These are phyloP conservation scores for Graphilbum sp. DNA, from an alignment of 2,329 filamentous ascomycete species.

Conservation along the genomic window DNA sequence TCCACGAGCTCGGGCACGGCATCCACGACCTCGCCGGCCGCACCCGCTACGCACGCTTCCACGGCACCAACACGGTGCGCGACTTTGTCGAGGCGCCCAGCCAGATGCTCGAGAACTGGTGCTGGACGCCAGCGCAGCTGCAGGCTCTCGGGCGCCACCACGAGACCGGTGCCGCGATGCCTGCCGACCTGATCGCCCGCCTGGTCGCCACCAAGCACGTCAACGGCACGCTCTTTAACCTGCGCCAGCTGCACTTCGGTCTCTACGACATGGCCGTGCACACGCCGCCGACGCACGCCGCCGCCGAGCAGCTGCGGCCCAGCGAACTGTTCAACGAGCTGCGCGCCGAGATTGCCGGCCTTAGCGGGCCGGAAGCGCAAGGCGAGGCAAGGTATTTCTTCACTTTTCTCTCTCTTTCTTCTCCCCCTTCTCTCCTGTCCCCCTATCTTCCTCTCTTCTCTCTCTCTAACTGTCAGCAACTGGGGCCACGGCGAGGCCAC, in stretches of 20 bases:
- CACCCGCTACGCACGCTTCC: slow-evolving; percentile 47
- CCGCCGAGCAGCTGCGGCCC: slow-evolving; percentile 48
- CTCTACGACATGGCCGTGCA: slow-evolving; percentile 77
- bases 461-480: slow-evolving; percentile 20
- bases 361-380: slow-evolving; percentile 56
- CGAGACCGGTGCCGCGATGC: slow-evolving; percentile 51
- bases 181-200: slow-evolving; percentile 57
- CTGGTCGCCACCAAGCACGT: slow-evolving; percentile 65
- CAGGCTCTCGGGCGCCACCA: slow-evolving; percentile 58
- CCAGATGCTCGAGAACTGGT: slow-evolving; percentile 65
- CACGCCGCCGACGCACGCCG: slow-evolving; percentile 50
- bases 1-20: slow-evolving; percentile 60
- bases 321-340: slow-evolving; percentile 56
- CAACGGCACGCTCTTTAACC: slow-evolving; percentile 64
- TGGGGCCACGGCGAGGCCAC: slow-evolving; percentile 69
- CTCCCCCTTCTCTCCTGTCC: not conserved
- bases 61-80: slow-evolving; percentile 47
- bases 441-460: not conserved
- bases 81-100: slow-evolving; percentile 59
- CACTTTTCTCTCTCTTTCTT: no score
- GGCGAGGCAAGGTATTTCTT: slow-evolving; percentile 39
- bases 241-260: slow-evolving; percentile 65
- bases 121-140: slow-evolving; percentile 50
- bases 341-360: slow-evolving; percentile 51
- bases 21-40: slow-evolving; percentile 53